Base-by-base conservation (phyloP, 176 grass and related monocot species). In the Thinopyrum elongatum region DNA sequence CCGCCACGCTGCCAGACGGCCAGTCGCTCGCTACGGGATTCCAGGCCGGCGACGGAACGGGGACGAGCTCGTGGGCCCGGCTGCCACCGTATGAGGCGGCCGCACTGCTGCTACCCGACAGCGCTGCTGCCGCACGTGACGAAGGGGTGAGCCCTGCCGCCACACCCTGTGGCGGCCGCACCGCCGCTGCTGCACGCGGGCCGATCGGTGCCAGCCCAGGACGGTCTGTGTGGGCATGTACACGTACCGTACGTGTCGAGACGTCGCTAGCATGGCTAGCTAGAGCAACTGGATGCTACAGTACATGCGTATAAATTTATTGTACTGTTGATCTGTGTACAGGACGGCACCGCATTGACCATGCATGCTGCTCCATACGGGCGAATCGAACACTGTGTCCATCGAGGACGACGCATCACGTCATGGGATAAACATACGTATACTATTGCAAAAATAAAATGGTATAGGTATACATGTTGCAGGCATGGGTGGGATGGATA, bases 191-290 rank as follows among this genome's bases (percentile, higher is more conserved):
- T n/a, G n/a, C n/a, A n/a, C n/a, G n/a, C n/a, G n/a, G n/a, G n/a
- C n/a, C n/a, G n/a, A n/a, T n/a, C n/a, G n/a, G n/a, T n/a, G n/a
- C n/a, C n/a, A n/a, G n/a, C n/a, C n/a, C n/a, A n/a, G n/a, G n/a
- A n/a, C n/a, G n/a, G n/a, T n/a, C n/a, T n/a, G 80, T 12, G 31
- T 83, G 80, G 47, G 66, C 80, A 49, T 28, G n/a, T n/a, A 15
- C 65, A 4, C 16, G 31, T 29, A 69, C 42, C 57, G 21, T 55
- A n/a, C 59, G n/a, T 60, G 28, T 19, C 4, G 39, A 39, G 9
- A 80, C 78, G 78, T 42, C 78, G 34, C 59, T 65, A 58, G 4
- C 74, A 53, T 75, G 23, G 19, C 65, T n/a, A 39, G 17, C 31
- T 65, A 65, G 62, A 71, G 10, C 11, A 25, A 70, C 4, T 23